These are phyloP conservation scores for Retiboletus flavoniger DNA, from an alignment of 1,284 basidiomycete genomes.

Conservation along the genomic window DNA sequence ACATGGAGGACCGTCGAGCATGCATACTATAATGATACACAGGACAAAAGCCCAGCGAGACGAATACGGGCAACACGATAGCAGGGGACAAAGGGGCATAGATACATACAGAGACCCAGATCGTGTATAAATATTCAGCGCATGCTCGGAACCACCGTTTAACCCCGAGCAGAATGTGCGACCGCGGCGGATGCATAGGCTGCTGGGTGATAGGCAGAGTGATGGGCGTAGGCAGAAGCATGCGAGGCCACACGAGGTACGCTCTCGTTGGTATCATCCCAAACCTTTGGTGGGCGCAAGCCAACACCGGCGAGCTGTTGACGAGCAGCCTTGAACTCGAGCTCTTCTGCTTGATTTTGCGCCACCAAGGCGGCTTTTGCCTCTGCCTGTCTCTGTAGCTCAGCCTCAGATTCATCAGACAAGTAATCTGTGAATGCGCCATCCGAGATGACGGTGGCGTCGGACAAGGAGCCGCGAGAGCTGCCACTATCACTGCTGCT, in stretches of 20 bases:
- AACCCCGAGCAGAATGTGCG: slow-evolving; percentile 35
- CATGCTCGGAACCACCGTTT: slow-evolving; percentile 3
- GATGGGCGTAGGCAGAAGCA: slow-evolving; percentile 28
- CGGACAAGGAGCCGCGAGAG: slow-evolving; percentile 54
- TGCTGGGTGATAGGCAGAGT: slow-evolving; percentile 30
- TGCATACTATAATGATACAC: slow-evolving; percentile 18
- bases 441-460: slow-evolving; percentile 75
- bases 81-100: slow-evolving; percentile 21
- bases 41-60: slow-evolving; percentile 15
- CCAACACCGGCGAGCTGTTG: slow-evolving; percentile 72
- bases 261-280: slow-evolving; percentile 59
- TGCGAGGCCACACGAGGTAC: slow-evolving; percentile 31
- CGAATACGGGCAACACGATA: slow-evolving; percentile 15
- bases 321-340: slow-evolving; percentile 74
- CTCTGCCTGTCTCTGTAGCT: slow-evolving; percentile 78
- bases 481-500: slow-evolving; percentile 61
- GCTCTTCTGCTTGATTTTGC: slow-evolving; percentile 75
- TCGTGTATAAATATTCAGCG: slow-evolving; percentile 29
- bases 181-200: slow-evolving; percentile 28
- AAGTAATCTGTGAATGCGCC: slow-evolving; percentile 82
- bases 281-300: slow-evolving; percentile 69
- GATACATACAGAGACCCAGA: slow-evolving; percentile 21
- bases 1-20: slow-evolving; percentile 10
- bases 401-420: slow-evolving; percentile 80
- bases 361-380: slow-evolving; percentile 68